Base-by-base conservation (phyloP, 2,329 filamentous ascomycete genomes). In the Beauveria asiatica region DNA sequence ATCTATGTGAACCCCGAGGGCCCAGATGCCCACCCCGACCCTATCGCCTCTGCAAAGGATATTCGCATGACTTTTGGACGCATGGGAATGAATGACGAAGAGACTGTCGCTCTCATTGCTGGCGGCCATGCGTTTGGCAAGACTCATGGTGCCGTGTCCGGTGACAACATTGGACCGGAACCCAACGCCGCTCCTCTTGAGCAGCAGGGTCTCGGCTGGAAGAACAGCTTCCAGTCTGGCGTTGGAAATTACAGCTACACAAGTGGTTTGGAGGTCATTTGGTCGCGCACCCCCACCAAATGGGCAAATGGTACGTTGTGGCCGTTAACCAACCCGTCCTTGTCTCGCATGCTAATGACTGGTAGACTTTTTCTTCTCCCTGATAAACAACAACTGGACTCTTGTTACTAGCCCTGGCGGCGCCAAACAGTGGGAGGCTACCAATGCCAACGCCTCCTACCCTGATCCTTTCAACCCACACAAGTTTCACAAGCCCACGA, bases 1-100 rank as follows among this genome's bases (percentile, higher is more conserved):
- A 92, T 92, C 71, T 92, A 92, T 70, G 88, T 91, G 62, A 90
- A 92, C 75, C 88, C 89, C 2, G 86, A 91, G 72, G 88, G 89
- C 8, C 89, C 89, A 30, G 85, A 91, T 66, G 87, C 84, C 62
- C 81, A 81, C 59, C 86, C 87, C 2, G 87, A 92, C 68, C 85
- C 87, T n/a, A 72, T 85, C 41, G 86, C 86, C 17, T 81, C 89
- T 1, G 89, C 84, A 46, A 74, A 80, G 60, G 89, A 92, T 67
- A 92, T 92, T 69, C 87, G 87, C 64, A 80, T 78, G 62, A 90
- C 89, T 19, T 92, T 92, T 67, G 80, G 79, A 64, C 87, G 88
- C 72, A 92, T 92, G 88, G 88, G 85, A 63, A 92, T 92, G 89
- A 84, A 89, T 69, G 87, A 92, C 69, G 85, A 89, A 74, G 89